Base-by-base conservation (phyloP, 176 grass and related monocot species). In the Oryza longistaminata region DNA sequence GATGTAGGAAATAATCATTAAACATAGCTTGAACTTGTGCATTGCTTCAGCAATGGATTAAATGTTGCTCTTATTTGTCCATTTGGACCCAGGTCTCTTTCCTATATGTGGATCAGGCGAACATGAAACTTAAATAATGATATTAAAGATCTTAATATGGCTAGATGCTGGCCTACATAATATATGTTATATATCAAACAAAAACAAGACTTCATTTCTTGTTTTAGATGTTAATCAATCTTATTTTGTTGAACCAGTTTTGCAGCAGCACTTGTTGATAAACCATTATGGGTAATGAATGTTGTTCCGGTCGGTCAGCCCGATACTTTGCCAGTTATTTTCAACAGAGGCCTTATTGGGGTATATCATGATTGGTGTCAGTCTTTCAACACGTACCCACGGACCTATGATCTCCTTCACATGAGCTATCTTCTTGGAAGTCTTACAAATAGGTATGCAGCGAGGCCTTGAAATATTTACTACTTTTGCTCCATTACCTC, bases 331-430 rank as follows among this genome's bases (percentile, higher is more conserved):
- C 79, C 91, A 0, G 65, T 89, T 71, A 84, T 96, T 84, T 99
- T 89, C 67, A 83, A 83, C 67, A 86, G 96, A 99, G 96, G 93
- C 64, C 85, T 99, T 79, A 89, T 96, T 89, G 96, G 93, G 42
- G 83, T 81, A 66, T 94, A 99, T 74, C 96, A 99, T 80, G 91
- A 99, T 27, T 96, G 93, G 93, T 99, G 93, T 70, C 93, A 96
- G 42, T 86, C 96, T 68, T 96, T 99, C 85, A 92, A 91, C 83
- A 99, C 93, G n/a, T 99, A 99, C 66, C 96, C 96, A 73, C 85
- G 93, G 22, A 99, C 91, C 21, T 99, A 99, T 70, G 96, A 99
- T 92, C 75, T 96, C 61, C 87, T 99, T 58, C 96, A 96, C 85
- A 90, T 91, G 60, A 92, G 74, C 74, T 61, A 89, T 86, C 90